phyloP scores from a whole-genome alignment of 306 rosid species.

The Lathyrus aphaca region DNA sequence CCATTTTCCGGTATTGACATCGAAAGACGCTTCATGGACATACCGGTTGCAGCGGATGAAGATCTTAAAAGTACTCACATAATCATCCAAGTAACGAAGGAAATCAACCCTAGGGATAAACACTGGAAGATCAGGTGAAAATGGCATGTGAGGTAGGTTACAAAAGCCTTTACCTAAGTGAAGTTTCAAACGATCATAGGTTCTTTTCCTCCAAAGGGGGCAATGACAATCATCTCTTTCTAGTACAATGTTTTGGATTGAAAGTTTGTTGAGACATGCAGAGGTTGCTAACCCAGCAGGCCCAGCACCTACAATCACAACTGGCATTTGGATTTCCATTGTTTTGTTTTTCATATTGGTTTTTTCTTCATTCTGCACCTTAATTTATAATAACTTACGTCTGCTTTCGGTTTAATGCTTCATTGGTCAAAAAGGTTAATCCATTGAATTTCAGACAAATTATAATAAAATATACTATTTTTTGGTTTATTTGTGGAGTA shows the following conservation, averaged over 20 bases:
- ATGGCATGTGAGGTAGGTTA: slow-evolving; percentile 59
- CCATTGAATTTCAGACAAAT: neutral
- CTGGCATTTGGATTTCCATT: slow-evolving; percentile 51
- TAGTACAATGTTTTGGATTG: slow-evolving; percentile 48
- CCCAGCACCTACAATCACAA: slow-evolving; percentile 64
- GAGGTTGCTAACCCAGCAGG: slow-evolving; percentile 70
- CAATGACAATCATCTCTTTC: slow-evolving; percentile 64
- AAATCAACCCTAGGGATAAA: slow-evolving; percentile 52
- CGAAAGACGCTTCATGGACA: slow-evolving; percentile 43
- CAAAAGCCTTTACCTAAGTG: slow-evolving; percentile 64
- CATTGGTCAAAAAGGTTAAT: neutral
- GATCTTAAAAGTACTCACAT: slow-evolving; percentile 43
- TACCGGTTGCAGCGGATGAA: slow-evolving; percentile 21
- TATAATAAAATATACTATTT: too few species aligned
- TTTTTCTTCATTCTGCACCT: neutral
- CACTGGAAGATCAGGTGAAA: slow-evolving; percentile 43
- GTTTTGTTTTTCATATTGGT: neutral
- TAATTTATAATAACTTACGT: neutral
- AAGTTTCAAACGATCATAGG: slow-evolving; percentile 70
- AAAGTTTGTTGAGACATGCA: slow-evolving; percentile 58
- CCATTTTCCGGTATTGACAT: slow-evolving; percentile 43
- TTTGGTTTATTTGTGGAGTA: too few species aligned
- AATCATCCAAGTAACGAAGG: slow-evolving; percentile 53
- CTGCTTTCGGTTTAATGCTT: neutral
- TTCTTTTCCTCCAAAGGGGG: slow-evolving; percentile 65